These are phyloP conservation scores for Phylloporus sp. DNA, from an alignment of 1,284 basidiomycete species.

Conservation along the genomic window DNA sequence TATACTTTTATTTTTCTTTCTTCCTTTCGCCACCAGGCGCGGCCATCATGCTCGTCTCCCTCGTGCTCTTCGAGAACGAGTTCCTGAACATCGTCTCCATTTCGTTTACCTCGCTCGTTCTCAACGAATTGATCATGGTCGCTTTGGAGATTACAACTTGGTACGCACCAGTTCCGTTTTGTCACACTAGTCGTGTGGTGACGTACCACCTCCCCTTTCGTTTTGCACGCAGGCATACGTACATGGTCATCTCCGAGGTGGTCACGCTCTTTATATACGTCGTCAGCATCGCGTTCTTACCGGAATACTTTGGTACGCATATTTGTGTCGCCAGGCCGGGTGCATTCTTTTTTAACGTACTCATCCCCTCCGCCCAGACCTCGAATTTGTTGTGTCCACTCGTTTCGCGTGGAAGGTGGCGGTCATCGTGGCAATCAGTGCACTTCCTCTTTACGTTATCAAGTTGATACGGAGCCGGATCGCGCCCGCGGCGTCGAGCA, in stretches of 20 bases:
- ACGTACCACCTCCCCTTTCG: too few species aligned
- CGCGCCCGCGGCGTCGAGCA: constrained; percentile 94
- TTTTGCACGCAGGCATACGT: constrained; percentile 73
- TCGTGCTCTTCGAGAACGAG: constrained; percentile 96
- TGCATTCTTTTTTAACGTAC: background rate
- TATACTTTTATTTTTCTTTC: too few species aligned
- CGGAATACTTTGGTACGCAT: constrained; percentile 98
- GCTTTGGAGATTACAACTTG: constrained; percentile 97
- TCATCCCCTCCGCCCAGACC: constrained; percentile 56
- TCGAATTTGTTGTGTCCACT: constrained; percentile 88
- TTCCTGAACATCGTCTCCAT: constrained; percentile 99
- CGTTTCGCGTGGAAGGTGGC: constrained; percentile 96
- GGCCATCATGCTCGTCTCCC: constrained; percentile 97
- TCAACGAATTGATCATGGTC: constrained; percentile 99
- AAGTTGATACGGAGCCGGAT: constrained; percentile 87
- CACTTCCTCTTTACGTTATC: constrained; percentile 90
- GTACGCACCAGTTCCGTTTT: constrained; percentile 45
- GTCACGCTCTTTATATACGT: constrained; percentile 90
- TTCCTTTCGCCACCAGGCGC: constrained; percentile 70
- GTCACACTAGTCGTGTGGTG: background rate
- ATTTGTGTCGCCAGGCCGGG: constrained; percentile 33
- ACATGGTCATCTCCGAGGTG: constrained; percentile 95
- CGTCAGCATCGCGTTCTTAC: constrained; percentile 91
- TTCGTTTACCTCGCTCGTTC: constrained; percentile 93
- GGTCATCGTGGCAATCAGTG: constrained; percentile 93